Conservation (phyloP, 768 basidiomycete species). For the Leucocoprinus birnbaumii region DNA sequence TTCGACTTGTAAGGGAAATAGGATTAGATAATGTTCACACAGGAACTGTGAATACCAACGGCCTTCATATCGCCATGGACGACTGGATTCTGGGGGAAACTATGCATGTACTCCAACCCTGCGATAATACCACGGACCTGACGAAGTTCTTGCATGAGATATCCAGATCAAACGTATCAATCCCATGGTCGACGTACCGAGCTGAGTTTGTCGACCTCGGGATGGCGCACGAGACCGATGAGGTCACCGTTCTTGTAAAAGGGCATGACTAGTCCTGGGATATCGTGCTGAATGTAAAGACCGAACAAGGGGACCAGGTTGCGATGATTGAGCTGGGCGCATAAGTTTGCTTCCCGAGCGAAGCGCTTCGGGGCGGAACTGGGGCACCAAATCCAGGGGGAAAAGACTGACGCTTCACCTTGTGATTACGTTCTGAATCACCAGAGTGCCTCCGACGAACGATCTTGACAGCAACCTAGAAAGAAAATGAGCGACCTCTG, state of each 20-base stretch:
- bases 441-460: background rate
- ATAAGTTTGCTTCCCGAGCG: conserved; percentile 13
- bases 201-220: conserved; percentile 4
- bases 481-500: background rate
- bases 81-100: conserved; percentile 14
- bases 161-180: background rate
- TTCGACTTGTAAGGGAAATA: conserved; percentile 24
- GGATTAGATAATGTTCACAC: too few species aligned
- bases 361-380: conserved; percentile 4
- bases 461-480: conserved; percentile 8
- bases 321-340: conserved; percentile 12
- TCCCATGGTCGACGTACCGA: background rate
- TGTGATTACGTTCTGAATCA: background rate
- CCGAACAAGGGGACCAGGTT: conserved; percentile 15
- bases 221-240: conserved; percentile 3
- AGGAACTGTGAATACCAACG: too few species aligned
- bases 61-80: conserved; percentile 36
- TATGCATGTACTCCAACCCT: conserved; percentile 17
- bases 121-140: conserved; percentile 14
- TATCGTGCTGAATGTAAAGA: conserved; percentile 9
- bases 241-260: conserved; percentile 16
- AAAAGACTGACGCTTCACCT: background rate
- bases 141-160: background rate
- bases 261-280: conserved; percentile 14
- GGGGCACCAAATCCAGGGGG: background rate